phyloP scores from a whole-genome alignment of 2,329 filamentous ascomycete species.

The Acrocalymma vagum region DNA sequence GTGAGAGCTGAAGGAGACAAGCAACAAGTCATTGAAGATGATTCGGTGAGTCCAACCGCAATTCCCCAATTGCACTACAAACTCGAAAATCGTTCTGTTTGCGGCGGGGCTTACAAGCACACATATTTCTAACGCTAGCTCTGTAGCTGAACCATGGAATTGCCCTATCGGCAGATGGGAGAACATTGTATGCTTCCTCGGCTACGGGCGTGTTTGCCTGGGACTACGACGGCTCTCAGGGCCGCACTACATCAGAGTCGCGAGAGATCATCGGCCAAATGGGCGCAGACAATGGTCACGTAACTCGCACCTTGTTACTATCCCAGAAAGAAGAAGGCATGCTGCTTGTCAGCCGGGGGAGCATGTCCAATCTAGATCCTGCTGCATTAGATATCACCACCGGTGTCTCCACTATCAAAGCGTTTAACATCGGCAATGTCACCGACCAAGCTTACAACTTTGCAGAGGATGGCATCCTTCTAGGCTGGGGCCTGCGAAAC shows the following conservation, averaged over 20 bases:
- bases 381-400: conserved; percentile 59
- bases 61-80: background rate
- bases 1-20: conserved; percentile 32
- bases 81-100: background rate
- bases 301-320: conserved; percentile 72
- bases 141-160: conserved; percentile 61
- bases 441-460: conserved; percentile 54
- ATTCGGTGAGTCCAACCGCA: conserved; percentile 30
- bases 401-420: conserved; percentile 74
- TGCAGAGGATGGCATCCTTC: conserved; percentile 59
- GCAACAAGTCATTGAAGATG: conserved; percentile 34
- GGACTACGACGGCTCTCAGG: conserved; percentile 67
- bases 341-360: conserved; percentile 73
- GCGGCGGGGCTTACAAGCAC: too few relatives aligned
- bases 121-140: conserved; percentile 5
- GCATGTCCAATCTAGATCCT: conserved; percentile 68
- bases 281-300: conserved; percentile 65
- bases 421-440: conserved; percentile 61
- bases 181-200: conserved; percentile 64
- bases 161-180: conserved; percentile 57
- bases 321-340: conserved; percentile 63
- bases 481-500: conserved; percentile 76
- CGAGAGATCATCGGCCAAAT: conserved; percentile 69
- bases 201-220: conserved; percentile 68
- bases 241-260: conserved; percentile 56